These are phyloP conservation scores for Cyberlindnera euphorbiae DNA, from an alignment of 805 yeast species.

Conservation along the genomic window DNA sequence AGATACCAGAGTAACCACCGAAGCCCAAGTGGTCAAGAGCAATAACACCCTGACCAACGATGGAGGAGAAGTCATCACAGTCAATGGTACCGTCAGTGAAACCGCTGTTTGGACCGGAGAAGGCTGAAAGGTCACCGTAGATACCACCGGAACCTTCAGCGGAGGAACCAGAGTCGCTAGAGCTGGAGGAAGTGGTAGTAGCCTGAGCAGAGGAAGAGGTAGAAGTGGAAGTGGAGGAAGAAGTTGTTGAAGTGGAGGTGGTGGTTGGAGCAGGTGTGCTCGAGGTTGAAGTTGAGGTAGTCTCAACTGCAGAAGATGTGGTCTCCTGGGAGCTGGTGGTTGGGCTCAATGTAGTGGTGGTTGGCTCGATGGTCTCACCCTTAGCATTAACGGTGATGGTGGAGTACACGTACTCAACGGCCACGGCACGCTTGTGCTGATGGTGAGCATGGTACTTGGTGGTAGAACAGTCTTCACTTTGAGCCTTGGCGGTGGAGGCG, in stretches of 20 bases:
- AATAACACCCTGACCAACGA: slow-evolving; percentile 72
- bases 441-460: slow-evolving; percentile 35
- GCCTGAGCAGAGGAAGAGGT: slow-evolving; percentile 18
- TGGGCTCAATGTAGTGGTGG: slow-evolving; percentile 6
- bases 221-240: slow-evolving; percentile 23
- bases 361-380: slow-evolving; percentile 38
- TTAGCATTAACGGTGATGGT: slow-evolving; percentile 48
- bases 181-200: slow-evolving; percentile 18
- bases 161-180: slow-evolving; percentile 15
- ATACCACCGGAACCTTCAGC: slow-evolving; percentile 22
- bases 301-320: too few relatives aligned
- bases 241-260: slow-evolving; percentile 18
- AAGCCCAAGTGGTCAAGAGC: slow-evolving; percentile 64
- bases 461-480: slow-evolving; percentile 16
- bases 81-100: slow-evolving; percentile 68
- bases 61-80: slow-evolving; percentile 65
- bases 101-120: slow-evolving; percentile 47
- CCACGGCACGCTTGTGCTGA: slow-evolving; percentile 47
- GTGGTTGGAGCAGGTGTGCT: slow-evolving; percentile 17
- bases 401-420: slow-evolving; percentile 48
- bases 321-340: slow-evolving; percentile 4
- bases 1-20: slow-evolving; percentile 81
- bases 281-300: slow-evolving; percentile 15
- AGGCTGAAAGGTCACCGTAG: slow-evolving; percentile 57
- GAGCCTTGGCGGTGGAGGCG: slow-evolving; percentile 8